Conservation (phyloP, 179 eudicot species). For the Corrigiola litoralis region DNA sequence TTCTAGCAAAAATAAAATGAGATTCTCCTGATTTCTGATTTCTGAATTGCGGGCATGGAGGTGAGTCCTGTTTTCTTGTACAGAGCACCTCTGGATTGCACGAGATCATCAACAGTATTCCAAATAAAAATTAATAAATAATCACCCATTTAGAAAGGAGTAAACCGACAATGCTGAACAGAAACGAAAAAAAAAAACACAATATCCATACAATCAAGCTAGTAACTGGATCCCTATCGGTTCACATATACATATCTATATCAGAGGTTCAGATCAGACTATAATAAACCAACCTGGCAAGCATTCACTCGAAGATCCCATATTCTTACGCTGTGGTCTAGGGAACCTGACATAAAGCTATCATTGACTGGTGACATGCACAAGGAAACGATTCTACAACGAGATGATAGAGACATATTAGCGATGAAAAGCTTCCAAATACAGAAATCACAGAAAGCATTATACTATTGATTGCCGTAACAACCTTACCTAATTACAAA, state of each 20-base stretch:
- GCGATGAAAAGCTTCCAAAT: constrained; percentile 2
- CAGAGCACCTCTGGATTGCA: too few species aligned
- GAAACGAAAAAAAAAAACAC: not conserved
- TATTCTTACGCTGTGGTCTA: constrained; percentile 91
- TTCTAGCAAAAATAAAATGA: too few species aligned
- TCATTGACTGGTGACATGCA: constrained; percentile 98
- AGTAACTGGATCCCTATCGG: not conserved
- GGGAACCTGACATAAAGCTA: constrained; percentile 97
- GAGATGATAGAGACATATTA: constrained; percentile 16
- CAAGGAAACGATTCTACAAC: constrained; percentile 80
- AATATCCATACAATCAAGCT: not conserved
- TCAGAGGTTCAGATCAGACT: too few species aligned
- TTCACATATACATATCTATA: not conserved
- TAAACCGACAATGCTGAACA: too few species aligned
- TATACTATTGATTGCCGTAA: too few species aligned
- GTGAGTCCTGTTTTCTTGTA: too few species aligned
- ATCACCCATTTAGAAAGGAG: too few species aligned
- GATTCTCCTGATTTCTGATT: too few species aligned
- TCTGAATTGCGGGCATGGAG: too few species aligned
- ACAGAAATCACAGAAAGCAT: too few species aligned
- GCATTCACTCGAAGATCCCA: constrained; percentile 99
- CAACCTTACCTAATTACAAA: not conserved
- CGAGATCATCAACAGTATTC: too few species aligned
- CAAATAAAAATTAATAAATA: too few species aligned
- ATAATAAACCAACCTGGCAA: constrained; percentile 78